Evolutionary conservation across 495 filamentous ascomycete genomes (phyloP), one percentile per base, ranked within the genome.

Genomic region (Aspergillus conjunctus): DNA sequence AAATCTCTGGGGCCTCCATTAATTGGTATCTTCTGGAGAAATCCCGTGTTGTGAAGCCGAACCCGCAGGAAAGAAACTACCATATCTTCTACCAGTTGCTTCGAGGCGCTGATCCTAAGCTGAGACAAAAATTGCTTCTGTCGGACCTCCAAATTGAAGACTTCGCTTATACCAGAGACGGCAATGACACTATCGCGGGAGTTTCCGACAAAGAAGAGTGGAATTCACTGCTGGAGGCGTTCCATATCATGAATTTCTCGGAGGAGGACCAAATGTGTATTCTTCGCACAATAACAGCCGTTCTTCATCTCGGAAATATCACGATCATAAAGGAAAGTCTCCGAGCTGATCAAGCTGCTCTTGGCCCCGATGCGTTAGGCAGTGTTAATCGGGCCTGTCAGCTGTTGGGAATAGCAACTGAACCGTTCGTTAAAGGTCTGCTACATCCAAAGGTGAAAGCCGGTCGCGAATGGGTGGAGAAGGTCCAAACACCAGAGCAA

Each of bases 1-100:
- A 95, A 37, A 98, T 99, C 60, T 92, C 89, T 33, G 95, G 95
- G 14, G 95, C 95, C 26, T 97, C 88, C 76, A 97, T 99, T 49
- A 92, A 99, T 71, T 99, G 95, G 95, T 98, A 98, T 74, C 81
- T 99, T 0, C 74, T 99, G 11, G 95, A 99, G 67, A 99, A 99
- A 69, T 98, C 94, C 3, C 83, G 95, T 51, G 95, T 99, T 7
- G 92, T 98, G 18, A 88, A 88, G 44, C 85, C 96, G 31, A 95
- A 91, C 68, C 64, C 85, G 2, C 87, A 89, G 49, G 95, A 99
- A 70, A 83, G 95, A 22, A 99, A 97, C 65, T 99, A 99, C 69
- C 95, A 99, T 71, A 81, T 99, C 30, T 99, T 99, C 72, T 99
- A 99, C 69, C 95, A 99, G 73, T 81, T 99, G 12, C 74, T 99